Evolutionary conservation across 768 basidiomycete species (phyloP).

Genomic region (Mycena sanguinolenta): DNA sequence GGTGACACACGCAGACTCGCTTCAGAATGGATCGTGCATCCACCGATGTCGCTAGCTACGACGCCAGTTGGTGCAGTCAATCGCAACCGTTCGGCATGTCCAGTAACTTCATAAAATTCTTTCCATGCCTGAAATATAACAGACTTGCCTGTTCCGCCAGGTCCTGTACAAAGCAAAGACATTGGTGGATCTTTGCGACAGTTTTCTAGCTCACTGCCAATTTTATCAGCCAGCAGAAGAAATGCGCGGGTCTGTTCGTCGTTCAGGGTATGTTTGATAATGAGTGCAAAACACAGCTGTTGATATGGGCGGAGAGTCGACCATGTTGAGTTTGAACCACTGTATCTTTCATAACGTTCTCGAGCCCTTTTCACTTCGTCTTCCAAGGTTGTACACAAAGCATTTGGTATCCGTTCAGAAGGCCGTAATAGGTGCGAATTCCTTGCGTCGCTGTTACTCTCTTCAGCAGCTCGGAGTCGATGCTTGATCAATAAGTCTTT

Average conservation of each 20-base stretch:
- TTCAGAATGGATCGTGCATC: neutral
- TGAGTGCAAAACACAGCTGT: neutral
- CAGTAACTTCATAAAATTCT: neutral
- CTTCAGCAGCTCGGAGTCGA: slow-evolving; percentile 4
- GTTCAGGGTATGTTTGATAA: neutral
- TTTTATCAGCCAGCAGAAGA: neutral
- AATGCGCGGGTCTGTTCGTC: too few species aligned
- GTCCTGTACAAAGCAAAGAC: neutral
- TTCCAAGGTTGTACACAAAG: slow-evolving; percentile 25
- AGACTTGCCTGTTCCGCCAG: neutral
- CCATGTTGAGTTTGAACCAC: neutral
- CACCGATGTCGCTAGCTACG: neutral
- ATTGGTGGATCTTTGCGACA: neutral
- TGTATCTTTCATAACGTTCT: neutral
- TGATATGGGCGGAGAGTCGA: neutral
- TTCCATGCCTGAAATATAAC: neutral
- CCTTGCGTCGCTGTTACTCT: neutral
- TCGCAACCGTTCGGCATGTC: neutral
- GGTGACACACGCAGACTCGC: neutral
- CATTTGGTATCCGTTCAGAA: slow-evolving; percentile 9
- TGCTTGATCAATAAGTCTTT: slow-evolving; percentile 5
- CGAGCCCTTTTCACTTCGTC: slow-evolving; percentile 18
- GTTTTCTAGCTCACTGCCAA: neutral
- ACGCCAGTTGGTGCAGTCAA: neutral
- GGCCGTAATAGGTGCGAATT: neutral